phyloP scores from a whole-genome alignment of 2,329 filamentous ascomycete genomes.

The Acrocalymma vagum region DNA sequence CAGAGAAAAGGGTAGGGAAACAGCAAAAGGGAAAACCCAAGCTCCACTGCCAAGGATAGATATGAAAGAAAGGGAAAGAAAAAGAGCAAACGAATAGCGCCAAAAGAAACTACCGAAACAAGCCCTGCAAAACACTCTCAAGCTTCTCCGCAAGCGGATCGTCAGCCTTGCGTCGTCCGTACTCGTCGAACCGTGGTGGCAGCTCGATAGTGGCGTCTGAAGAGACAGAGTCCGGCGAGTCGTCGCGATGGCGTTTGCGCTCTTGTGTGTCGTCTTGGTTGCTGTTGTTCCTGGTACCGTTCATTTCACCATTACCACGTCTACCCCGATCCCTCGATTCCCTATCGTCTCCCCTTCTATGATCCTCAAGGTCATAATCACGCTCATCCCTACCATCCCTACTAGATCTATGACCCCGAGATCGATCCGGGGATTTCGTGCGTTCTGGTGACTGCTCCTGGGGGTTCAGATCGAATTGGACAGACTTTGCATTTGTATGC shows the following conservation, averaged over 20 bases:
- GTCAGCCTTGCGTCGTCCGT: constrained; percentile 34
- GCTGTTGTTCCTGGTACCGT: constrained; percentile 7
- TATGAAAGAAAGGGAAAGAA: too few relatives aligned
- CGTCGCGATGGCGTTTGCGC: constrained; percentile 29
- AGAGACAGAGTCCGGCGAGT: constrained; percentile 34
- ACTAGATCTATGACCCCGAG: too few relatives aligned
- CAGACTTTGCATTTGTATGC: constrained; percentile 38
- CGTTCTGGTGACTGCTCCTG: constrained; percentile 31
- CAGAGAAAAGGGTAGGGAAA: too few relatives aligned
- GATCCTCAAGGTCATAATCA: constrained; percentile 7
- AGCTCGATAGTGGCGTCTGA: constrained; percentile 47
- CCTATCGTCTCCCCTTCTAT: constrained; percentile 4
- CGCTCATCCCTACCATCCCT: constrained; percentile 11
- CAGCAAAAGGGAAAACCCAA: too few relatives aligned
- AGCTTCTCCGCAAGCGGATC: constrained; percentile 44
- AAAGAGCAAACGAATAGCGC: too few relatives aligned
- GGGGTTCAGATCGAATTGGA: constrained; percentile 49
- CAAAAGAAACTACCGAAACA: constrained; percentile 34
- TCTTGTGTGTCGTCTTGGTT: constrained; percentile 24
- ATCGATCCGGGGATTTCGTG: constrained; percentile 21
- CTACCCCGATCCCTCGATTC: constrained; percentile 34
- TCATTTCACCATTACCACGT: constrained; percentile 26
- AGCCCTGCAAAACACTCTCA: constrained; percentile 40
- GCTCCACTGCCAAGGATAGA: too few relatives aligned
- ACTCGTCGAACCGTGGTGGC: constrained; percentile 46